A percentile compares a stretch with the other conserved stretches of the same genome.
Evolutionary conservation across 176 grass and related monocot species (phyloP).

Genomic region (Miscanthus lutarioriparius): DNA sequence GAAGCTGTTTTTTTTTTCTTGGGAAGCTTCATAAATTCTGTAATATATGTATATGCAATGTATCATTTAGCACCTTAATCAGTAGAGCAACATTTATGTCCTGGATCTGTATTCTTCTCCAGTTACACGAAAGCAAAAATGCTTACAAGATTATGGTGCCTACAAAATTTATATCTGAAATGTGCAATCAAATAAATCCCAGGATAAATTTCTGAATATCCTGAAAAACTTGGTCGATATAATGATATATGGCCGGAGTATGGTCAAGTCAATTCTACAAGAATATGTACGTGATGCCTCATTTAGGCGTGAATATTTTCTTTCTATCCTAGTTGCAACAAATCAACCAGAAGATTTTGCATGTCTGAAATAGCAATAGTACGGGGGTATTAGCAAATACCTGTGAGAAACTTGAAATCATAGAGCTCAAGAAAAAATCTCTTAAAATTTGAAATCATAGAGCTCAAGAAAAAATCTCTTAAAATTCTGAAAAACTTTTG

Average conservation of each 20-base stretch:
- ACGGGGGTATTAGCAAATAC: not conserved
- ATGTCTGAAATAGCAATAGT: not conserved
- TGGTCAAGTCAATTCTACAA: not conserved
- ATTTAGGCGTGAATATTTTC: not conserved
- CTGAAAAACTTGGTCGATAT: not conserved
- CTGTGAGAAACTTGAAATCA: not conserved
- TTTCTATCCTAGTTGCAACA: too few relatives aligned
- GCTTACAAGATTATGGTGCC: not conserved
- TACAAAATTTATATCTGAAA: not conserved
- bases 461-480: not conserved
- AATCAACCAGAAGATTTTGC: not conserved
- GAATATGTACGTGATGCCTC: not conserved
- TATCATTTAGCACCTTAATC: constrained; percentile 38
- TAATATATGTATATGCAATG: constrained; percentile 38
- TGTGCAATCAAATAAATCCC: not conserved
- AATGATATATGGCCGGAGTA: not conserved
- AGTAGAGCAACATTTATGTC: constrained; percentile 34
- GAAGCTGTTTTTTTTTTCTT: constrained; percentile 26
- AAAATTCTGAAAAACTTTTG: not conserved
- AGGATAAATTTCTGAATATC: not conserved
- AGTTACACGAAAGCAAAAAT: constrained; percentile 3
- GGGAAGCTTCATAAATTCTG: constrained; percentile 34
- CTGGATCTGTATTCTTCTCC: constrained; percentile 17
- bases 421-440: not conserved
- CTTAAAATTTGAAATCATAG: not conserved